Percentiles rank a stretch among this genome's conserved stretches.
These are phyloP conservation scores for Penicillium sp. DNA, from an alignment of 2,329 filamentous ascomycete genomes.

Conservation along the genomic window DNA sequence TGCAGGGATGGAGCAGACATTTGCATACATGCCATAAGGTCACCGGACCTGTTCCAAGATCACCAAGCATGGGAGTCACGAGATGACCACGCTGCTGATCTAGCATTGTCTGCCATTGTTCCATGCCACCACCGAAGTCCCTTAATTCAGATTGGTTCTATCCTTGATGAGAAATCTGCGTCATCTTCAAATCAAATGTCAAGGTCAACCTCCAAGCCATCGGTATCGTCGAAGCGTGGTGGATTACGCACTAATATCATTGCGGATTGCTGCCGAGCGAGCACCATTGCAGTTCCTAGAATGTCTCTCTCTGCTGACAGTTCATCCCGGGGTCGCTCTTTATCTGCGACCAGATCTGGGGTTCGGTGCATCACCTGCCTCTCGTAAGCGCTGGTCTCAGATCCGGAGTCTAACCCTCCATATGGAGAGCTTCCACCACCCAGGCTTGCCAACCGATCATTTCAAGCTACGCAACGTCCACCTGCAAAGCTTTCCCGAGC, in stretches of 20 bases:
- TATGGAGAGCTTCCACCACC: slow-evolving; percentile 65
- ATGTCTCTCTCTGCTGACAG: slow-evolving; percentile 69
- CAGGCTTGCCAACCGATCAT: slow-evolving; percentile 65
- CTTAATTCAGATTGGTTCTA: slow-evolving; percentile 77
- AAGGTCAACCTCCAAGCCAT: slow-evolving; percentile 67
- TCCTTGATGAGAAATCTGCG: slow-evolving; percentile 67
- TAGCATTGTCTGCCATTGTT: slow-evolving; percentile 87
- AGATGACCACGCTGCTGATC: slow-evolving; percentile 77
- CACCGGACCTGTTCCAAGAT: slow-evolving; percentile 36
- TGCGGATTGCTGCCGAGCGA: slow-evolving; percentile 80
- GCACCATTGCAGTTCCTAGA: slow-evolving; percentile 65
- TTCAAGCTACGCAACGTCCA: slow-evolving; percentile 81
- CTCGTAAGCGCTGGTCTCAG: slow-evolving; percentile 72
- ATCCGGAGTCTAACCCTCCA: slow-evolving; percentile 72
- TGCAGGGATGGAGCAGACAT: slow-evolving; percentile 75
- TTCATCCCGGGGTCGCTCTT: slow-evolving; percentile 75
- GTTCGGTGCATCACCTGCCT: slow-evolving; percentile 72
- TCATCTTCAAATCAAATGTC: slow-evolving; percentile 75
- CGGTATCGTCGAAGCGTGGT: slow-evolving; percentile 75
- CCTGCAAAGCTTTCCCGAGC: slow-evolving; percentile 65
- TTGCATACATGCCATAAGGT: slow-evolving; percentile 77
- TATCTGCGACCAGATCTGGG: slow-evolving; percentile 75
- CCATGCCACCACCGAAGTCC: slow-evolving; percentile 84
- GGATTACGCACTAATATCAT: slow-evolving; percentile 84
- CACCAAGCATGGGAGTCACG: slow-evolving; percentile 73